Conservation (phyloP, 78 protist species). For the Dictyostelium intermedium region DNA sequence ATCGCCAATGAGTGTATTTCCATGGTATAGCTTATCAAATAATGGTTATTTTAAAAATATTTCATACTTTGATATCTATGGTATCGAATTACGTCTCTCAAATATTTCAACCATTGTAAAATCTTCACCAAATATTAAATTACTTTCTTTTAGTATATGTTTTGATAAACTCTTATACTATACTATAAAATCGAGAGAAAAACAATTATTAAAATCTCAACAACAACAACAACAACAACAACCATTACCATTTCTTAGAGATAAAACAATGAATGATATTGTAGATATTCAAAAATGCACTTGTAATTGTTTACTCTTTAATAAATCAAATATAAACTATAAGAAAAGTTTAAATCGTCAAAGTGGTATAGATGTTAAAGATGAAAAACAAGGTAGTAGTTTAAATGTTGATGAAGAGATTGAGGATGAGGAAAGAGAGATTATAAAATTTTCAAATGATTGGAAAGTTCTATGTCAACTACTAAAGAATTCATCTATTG, state of each 20-base stretch:
- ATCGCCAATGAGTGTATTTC: neutral
- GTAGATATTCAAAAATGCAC: neutral
- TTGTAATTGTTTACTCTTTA: neutral
- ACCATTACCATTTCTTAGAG: neutral
- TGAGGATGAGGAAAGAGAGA: neutral
- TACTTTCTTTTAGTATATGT: neutral
- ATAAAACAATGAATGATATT: neutral
- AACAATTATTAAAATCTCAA: neutral
- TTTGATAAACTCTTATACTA: neutral
- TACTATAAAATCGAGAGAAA: neutral
- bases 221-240: neutral
- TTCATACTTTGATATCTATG: neutral
- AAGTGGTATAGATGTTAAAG: neutral
- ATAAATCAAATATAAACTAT: neutral
- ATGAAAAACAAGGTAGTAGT: neutral
- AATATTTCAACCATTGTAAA: neutral
- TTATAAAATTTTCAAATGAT: neutral
- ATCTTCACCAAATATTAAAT: neutral
- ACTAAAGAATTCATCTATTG: neutral
- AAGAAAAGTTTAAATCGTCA: neutral
- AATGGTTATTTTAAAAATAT: neutral
- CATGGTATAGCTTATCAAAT: neutral
- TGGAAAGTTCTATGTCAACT: neutral
- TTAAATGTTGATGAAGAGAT: neutral
- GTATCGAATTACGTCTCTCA: neutral